Base-by-base conservation (phyloP, 768 basidiomycete genomes). In the Suillus tomentosus region DNA sequence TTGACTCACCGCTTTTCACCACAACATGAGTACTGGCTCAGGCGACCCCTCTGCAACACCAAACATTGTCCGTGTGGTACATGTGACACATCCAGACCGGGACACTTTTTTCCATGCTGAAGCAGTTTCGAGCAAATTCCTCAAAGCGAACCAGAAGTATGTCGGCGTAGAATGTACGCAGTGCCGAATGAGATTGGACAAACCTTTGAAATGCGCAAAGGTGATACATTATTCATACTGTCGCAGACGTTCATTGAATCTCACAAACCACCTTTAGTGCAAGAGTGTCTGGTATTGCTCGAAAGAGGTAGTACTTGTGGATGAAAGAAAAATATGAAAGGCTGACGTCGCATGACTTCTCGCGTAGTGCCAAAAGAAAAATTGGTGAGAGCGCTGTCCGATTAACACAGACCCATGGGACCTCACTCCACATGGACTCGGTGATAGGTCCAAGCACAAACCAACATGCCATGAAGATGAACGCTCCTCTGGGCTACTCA, bases 281-380 rank as follows among this genome's bases (percentile, higher is more conserved):
- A 53, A 53, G 51, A 53, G 51, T 19, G 27, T 31, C 9, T 53
- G 51, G 27, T 53, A 53, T 53, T 53, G 51, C 27, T 53, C 51
- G 0, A 19, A 31, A 19, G 17, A 53, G 51, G 51, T 53, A 31
- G 2, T 17, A 31, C 10, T 8, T 22, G 47, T 15, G 14, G 7
- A 14, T 27, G 15, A 27, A 15, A 2, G 15, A 51, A 17, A 9
- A 3, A 37, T 24, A 3, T 27, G 50, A 27, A 15, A 3, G 24
- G 48, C 48, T 50, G 24, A 50, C 22, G 6, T 50, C 11, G 48
- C 13, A 5, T 24, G 3, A 24, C 5, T 13, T 48, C n/a, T 31
- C 2, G 5, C 7, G 14, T 50, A 51, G 51, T 53, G 51, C 27
- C 51, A 53, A 53, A 53, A 53, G 27, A 53, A 17, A 31, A 2